Evolutionary conservation across 2,329 filamentous ascomycete genomes (phyloP).

Genomic region (Bisporella sp.): DNA sequence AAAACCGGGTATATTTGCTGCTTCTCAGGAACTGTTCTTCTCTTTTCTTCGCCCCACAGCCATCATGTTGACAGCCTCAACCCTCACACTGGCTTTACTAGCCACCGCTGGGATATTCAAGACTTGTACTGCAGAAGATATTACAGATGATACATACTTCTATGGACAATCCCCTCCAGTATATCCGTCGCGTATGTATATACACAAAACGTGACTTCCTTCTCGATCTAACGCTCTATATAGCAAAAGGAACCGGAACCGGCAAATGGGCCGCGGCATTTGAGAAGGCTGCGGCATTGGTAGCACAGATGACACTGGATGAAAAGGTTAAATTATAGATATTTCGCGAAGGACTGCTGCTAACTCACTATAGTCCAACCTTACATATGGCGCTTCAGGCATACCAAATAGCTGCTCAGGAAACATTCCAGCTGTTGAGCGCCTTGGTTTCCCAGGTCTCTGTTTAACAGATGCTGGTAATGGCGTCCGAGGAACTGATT

Average conservation of each 20-base stretch:
- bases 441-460: slow-evolving; percentile 15
- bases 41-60: too few species aligned
- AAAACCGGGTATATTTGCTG: too few species aligned
- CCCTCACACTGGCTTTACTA: background rate
- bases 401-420: slow-evolving; percentile 7
- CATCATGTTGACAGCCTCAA: background rate
- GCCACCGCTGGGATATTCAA: slow-evolving; percentile 16
- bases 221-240: background rate
- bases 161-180: slow-evolving; percentile 33
- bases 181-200: slow-evolving; percentile 27
- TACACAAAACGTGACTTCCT: background rate
- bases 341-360: background rate
- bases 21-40: too few species aligned
- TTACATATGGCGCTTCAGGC: slow-evolving; percentile 1
- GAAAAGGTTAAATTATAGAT: slow-evolving; percentile 45
- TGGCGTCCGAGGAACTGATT: slow-evolving; percentile 38
- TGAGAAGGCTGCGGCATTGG: slow-evolving; percentile 57
- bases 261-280: slow-evolving; percentile 60
- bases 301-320: slow-evolving; percentile 67
- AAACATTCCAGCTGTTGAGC: slow-evolving; percentile 11
- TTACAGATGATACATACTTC: slow-evolving; percentile 28
- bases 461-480: slow-evolving; percentile 20
- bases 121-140: slow-evolving; percentile 19
- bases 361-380: slow-evolving; percentile 29
- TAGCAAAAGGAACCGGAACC: background rate